Evolutionary conservation across 305 asterid genomes (phyloP), one percentile per base, ranked within the genome.

Genomic region (Solanum hybrid): DNA sequence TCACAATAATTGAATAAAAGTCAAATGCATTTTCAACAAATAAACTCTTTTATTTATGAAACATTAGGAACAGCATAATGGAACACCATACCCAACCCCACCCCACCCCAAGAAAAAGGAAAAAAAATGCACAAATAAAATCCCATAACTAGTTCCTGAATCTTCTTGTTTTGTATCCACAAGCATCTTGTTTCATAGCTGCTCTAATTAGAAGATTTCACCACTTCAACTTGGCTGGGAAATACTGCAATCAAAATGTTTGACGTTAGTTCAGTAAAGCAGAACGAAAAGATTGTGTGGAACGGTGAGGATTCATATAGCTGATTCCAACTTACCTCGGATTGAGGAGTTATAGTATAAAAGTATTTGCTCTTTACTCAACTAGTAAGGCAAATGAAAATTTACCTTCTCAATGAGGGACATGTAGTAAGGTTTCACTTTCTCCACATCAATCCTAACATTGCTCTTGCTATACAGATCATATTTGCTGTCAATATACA

Each of bases 401-500:
- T 26, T 90, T 29, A 93, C 94, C 93, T 93, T 93, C 7, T 91
- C 56, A 69, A 92, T 91, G 66, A 93, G 93, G 78, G 89, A 91
- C 56, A 94, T 73, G 88, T 91, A 92, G 89, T 91, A 91, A 22
- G 94, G 93, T 86, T 92, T 88, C 87, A 93, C 94, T 72, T 90
- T 89, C 17, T 91, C 93, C 76, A 90, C 93, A 89, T 93, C 91
- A 71, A 93, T 78, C 72, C 26, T 73, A 27, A 89, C 89, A 80
- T 88, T 91, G 92, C 94, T 92, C 90, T 93, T 93, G 91, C 93
- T 93, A 90, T 93, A 93, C 10, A 92, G 93, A 88, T 93, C 94
- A 90, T 93, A 93, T 72, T 93, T 89, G 91, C 94, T 93, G 86
- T 91, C 93, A 78, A 78, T 31, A 88, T 15, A 24, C 34, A 24